Conservation (phyloP, 805 yeast species). For the Cyberlindnera nakhonratchasimensis region DNA sequence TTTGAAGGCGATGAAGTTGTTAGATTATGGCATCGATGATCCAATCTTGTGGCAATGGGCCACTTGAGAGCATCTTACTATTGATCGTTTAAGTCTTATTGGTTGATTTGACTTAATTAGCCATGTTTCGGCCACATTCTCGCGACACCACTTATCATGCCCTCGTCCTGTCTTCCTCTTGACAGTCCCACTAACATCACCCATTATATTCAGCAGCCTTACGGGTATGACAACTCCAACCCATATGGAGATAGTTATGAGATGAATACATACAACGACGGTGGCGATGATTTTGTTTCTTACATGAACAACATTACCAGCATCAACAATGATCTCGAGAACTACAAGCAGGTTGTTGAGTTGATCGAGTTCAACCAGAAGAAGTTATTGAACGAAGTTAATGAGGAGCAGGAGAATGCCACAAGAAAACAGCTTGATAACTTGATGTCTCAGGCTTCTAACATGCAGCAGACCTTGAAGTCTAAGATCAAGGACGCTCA, state of each 20-base stretch:
- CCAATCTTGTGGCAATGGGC: neutral
- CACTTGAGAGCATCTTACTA: too few relatives aligned
- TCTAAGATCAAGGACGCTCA: slow-evolving; percentile 74
- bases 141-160: neutral
- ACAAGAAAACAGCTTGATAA: slow-evolving; percentile 74
- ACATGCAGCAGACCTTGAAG: slow-evolving; percentile 73
- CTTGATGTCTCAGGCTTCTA: slow-evolving; percentile 71
- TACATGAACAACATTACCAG: slow-evolving; percentile 69
- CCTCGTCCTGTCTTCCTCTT: neutral
- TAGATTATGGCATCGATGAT: neutral
- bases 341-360: slow-evolving; percentile 66
- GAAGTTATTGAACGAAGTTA: slow-evolving; percentile 68
- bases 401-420: slow-evolving; percentile 64
- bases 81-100: too few relatives aligned
- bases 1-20: too few relatives aligned
- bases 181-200: slow-evolving; percentile 2
- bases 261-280: slow-evolving; percentile 20
- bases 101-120: neutral
- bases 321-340: slow-evolving; percentile 65
- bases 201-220: slow-evolving; percentile 8
- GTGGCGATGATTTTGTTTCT: slow-evolving; percentile 50
- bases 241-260: slow-evolving; percentile 27
- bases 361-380: slow-evolving; percentile 68
- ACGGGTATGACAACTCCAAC: slow-evolving; percentile 27
- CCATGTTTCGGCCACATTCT: slow-evolving; percentile 4